A percentile compares a stretch with the other conserved stretches of the same genome.
Conservation (phyloP, 345 rosid species). For the Sonneratia alba region DNA sequence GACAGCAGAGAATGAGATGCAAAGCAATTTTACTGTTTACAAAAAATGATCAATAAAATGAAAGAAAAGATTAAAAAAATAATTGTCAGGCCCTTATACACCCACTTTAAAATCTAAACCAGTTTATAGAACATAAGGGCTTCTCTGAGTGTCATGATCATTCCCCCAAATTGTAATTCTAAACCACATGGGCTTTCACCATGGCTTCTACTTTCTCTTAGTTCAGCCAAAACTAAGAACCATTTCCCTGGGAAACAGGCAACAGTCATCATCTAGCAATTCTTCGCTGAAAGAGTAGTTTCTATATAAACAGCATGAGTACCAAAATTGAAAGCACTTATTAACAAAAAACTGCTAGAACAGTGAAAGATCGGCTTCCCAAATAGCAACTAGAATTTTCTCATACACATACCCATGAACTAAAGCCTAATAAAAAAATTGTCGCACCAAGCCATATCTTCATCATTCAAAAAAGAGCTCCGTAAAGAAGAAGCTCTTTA, state of each 20-base stretch:
- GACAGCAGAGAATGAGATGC: not conserved
- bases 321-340: not conserved
- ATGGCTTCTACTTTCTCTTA: not conserved
- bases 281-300: not conserved
- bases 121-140: not conserved
- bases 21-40: not conserved
- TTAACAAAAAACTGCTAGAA: not conserved
- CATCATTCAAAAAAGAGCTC: not conserved
- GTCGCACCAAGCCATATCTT: not conserved
- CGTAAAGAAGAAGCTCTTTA: not conserved
- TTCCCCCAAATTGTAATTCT: not conserved
- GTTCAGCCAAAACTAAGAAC: not conserved
- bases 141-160: not conserved
- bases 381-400: not conserved
- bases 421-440: not conserved
- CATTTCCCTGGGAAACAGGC: not conserved
- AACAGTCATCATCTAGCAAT: not conserved
- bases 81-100: not conserved
- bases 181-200: not conserved
- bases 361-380: not conserved
- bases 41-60: not conserved
- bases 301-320: not conserved
- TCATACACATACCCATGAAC: not conserved
- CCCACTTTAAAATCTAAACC: not conserved
- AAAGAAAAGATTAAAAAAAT: not conserved